Evolutionary conservation across 2,329 filamentous ascomycete species (phyloP), one percentile per base, ranked within the genome.

Genomic region (Xylaria sp.): DNA sequence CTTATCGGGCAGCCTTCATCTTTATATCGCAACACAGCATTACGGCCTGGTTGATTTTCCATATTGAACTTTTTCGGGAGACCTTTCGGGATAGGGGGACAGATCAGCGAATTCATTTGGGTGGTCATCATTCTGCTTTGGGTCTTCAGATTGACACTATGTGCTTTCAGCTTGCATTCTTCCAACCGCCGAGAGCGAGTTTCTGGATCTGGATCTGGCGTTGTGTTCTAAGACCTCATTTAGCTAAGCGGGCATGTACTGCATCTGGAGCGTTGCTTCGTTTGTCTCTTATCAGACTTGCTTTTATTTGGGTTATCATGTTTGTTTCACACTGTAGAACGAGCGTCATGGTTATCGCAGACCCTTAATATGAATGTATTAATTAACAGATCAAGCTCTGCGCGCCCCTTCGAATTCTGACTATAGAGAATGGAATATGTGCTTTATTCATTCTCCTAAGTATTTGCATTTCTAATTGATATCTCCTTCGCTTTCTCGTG

Each of bases 241-340:
- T 66, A 63, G 54, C 33, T 54, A 49, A 63, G 54, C 60, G 64
- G 39, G 64, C 49, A 57, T 63, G 20, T 58, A 51, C 33, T 49
- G 60, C 64, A 66, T 66, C 44, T 60, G 39, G 47, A 58, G 64
- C 64, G 49, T 66, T 59, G 64, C 42, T 63, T 63, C 17, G 29
- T 39, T 63, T 49, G 38, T 49, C 20, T 33, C 7, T 51, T 45
- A 20, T 58, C 47, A 36, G 53, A 45, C 22, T 33, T 45, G 31
- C 47, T 63, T 55, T 39, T 20, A 29, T 54, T 59, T 56, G 31
- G 39, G 60, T 47, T 31, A 31, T 29, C 42, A 56, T 54, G 45
- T 55, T 56, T 33, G 47, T 47, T 59, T 49, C 55, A 63, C 58
- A 66, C 38, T 42, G 33, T 66, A 63, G 47, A 50, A 55, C 63